Conservation (phyloP, 768 basidiomycete genomes). For the Hypsizygus marmoreus region DNA sequence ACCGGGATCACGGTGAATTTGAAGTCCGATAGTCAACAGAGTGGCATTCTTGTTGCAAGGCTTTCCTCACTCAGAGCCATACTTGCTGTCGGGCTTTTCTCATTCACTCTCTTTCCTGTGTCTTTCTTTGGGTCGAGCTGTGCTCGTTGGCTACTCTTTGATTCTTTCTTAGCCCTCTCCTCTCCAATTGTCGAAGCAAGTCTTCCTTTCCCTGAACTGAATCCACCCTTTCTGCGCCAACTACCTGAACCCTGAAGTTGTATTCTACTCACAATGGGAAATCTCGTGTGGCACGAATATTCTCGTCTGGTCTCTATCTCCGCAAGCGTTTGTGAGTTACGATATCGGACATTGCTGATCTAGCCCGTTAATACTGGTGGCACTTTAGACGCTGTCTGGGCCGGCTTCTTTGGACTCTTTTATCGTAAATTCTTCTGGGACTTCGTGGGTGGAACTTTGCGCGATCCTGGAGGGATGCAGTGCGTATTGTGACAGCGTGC, state of each 20-base stretch:
- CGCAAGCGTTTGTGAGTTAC: constrained; percentile 69
- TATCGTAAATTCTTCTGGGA: constrained; percentile 98
- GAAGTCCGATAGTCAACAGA: constrained; percentile 22
- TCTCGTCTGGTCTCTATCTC: constrained; percentile 68
- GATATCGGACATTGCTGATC: not conserved
- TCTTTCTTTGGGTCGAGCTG: constrained; percentile 31
- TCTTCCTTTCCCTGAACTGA: constrained; percentile 29
- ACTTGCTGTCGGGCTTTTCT: constrained; percentile 11
- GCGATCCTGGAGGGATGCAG: constrained; percentile 81
- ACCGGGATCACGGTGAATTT: constrained; percentile 16
- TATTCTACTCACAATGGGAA: constrained; percentile 58
- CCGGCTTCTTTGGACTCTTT: constrained; percentile 75
- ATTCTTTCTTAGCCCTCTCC: constrained; percentile 28
- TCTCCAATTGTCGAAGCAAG: constrained; percentile 39
- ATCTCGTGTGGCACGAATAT: constrained; percentile 81
- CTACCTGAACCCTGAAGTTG: constrained; percentile 4
- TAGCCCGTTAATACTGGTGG: too few relatives aligned
- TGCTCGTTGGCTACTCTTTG: constrained; percentile 26
- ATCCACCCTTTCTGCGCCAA: constrained; percentile 14
- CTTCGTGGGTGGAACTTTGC: constrained; percentile 80
- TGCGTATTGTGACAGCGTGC: constrained; percentile 36
- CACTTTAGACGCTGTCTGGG: constrained; percentile 88
- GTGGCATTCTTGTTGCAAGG: too few relatives aligned
- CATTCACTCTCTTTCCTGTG: constrained; percentile 16
- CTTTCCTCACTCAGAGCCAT: constrained; percentile 11